Evolutionary conservation across 1,139 yeast genomes (phyloP), one percentile per base, ranked within the genome.

Genomic region (Hemisphaericaspora subhashii): DNA sequence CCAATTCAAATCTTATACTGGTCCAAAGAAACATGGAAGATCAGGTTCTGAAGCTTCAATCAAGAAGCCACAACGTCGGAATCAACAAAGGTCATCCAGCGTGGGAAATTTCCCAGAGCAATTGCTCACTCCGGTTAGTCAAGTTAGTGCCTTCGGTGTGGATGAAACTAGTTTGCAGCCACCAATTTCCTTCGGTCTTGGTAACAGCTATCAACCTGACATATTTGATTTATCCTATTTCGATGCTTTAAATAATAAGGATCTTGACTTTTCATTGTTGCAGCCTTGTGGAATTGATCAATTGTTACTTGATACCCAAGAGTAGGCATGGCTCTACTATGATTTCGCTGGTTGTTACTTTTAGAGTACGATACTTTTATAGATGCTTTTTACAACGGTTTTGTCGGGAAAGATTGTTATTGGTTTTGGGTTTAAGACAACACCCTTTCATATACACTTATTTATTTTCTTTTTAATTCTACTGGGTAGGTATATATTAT

Each of bases 1-100:
- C 41, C 73, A 65, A 48, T 68, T 65, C 56, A 68, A 65, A 46
- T 53, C 64, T n/a, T 66, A 67, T 54, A 60, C 55, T 22, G 66
- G 68, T 7, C 72, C 72, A 33, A 57, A 52, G 40, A 39, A 34
- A 28, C 48, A 41, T 29, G 11, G 23, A 21, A 37, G 47, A 33
- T 31, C 47, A 7, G 33, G 30, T 9, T 43, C 47, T 17, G 50
- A 39, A 16, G 39, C 48, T 24, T 55, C 55, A 40, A 51, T 50
- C 37, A 54, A 50, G 42, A 57, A 55, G 45, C 58, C 60, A 40
- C 32, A 31, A 35, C 41, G 31, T 14, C 22, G 27, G 21, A 18
- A 20, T n/a, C 26, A 3, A 11, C 18, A 28, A 33, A 20, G 18
- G 20, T 26, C 29, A 14, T 18, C 20, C 44, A 25, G 9, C 36